These are phyloP conservation scores for Aaosphaeria arxii DNA, from an alignment of 2,329 filamentous ascomycete species.

Conservation along the genomic window DNA sequence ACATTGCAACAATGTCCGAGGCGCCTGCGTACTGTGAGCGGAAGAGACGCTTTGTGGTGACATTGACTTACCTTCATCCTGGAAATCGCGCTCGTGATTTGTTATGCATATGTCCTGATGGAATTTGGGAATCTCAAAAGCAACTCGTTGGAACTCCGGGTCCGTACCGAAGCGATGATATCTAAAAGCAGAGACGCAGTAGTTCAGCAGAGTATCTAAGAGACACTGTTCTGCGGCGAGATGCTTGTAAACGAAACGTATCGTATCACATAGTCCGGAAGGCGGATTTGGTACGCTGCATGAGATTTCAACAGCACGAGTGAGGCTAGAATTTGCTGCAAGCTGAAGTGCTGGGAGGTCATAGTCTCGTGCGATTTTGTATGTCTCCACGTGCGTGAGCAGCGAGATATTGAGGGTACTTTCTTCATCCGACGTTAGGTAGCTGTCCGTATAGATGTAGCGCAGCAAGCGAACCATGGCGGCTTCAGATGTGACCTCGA, in stretches of 20 bases:
- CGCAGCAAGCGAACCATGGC: slow-evolving; percentile 39
- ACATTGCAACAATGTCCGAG: neutral
- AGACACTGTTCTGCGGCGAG: slow-evolving; percentile 24
- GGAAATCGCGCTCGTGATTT: slow-evolving; percentile 35
- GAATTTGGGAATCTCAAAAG: slow-evolving; percentile 37
- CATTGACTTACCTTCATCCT: slow-evolving; percentile 39
- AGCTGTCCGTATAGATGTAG: slow-evolving; percentile 41
- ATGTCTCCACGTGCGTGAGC: slow-evolving; percentile 41
- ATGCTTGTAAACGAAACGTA: slow-evolving; percentile 34
- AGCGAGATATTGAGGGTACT: slow-evolving; percentile 24
- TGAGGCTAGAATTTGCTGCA: slow-evolving; percentile 39
- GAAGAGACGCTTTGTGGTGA: neutral
- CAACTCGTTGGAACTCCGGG: slow-evolving; percentile 35
- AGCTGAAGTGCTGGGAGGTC: slow-evolving; percentile 39
- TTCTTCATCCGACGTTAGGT: slow-evolving; percentile 24
- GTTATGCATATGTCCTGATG: slow-evolving; percentile 40
- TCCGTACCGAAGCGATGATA: slow-evolving; percentile 36
- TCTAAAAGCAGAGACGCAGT: slow-evolving; percentile 40
- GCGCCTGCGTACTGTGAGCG: neutral
- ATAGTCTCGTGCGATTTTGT: slow-evolving; percentile 40
- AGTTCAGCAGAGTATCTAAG: slow-evolving; percentile 41
- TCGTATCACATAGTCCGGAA: slow-evolving; percentile 38
- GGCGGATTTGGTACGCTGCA: slow-evolving; percentile 38
- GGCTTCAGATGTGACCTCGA: slow-evolving; percentile 34
- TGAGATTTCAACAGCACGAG: slow-evolving; percentile 37